Percentiles rank a stretch among this genome's conserved stretches.
Evolutionary conservation across 768 basidiomycete species (phyloP).

Genomic region (Boletus pseudopeckii): DNA sequence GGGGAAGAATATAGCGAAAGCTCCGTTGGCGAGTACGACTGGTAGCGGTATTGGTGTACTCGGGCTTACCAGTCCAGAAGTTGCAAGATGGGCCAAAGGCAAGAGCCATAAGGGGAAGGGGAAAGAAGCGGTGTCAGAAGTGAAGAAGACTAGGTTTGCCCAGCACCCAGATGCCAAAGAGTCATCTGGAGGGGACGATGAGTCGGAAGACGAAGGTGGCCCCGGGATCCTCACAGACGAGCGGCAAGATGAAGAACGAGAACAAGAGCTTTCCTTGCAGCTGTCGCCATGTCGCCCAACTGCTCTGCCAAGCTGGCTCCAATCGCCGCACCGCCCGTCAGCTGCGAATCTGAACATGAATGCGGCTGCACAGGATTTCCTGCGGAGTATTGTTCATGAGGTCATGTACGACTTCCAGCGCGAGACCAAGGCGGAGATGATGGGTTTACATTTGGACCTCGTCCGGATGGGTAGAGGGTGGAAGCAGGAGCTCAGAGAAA

Average conservation of each 20-base stretch:
- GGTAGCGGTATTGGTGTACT: constrained; percentile 31
- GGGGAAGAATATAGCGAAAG: constrained; percentile 20
- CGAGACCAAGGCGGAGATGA: constrained; percentile 69
- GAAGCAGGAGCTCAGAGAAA: constrained; percentile 58
- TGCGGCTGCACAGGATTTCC: constrained; percentile 48
- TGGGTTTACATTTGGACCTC: constrained; percentile 70
- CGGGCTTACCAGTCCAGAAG: constrained; percentile 52
- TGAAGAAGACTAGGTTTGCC: constrained; percentile 49
- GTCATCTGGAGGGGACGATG: constrained; percentile 19
- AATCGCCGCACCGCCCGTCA: constrained; percentile 37
- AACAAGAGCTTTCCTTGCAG: constrained; percentile 48
- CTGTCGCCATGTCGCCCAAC: constrained; percentile 52
- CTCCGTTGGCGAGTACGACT: constrained; percentile 1
- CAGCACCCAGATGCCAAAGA: constrained; percentile 25
- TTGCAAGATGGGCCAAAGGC: constrained; percentile 48
- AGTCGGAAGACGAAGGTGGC: constrained; percentile 3
- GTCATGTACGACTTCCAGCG: constrained; percentile 71
- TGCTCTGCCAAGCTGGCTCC: constrained; percentile 36
- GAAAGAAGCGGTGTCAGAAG: constrained; percentile 21
- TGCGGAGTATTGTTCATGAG: constrained; percentile 64
- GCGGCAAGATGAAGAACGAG: constrained; percentile 19
- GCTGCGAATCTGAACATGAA: constrained; percentile 25
- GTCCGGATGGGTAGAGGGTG: constrained; percentile 67
- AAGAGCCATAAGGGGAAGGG: constrained; percentile 33
- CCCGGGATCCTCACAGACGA: background rate